Evolutionary conservation across 805 yeast genomes (phyloP).

Genomic region (Ogataea dorogensis): DNA sequence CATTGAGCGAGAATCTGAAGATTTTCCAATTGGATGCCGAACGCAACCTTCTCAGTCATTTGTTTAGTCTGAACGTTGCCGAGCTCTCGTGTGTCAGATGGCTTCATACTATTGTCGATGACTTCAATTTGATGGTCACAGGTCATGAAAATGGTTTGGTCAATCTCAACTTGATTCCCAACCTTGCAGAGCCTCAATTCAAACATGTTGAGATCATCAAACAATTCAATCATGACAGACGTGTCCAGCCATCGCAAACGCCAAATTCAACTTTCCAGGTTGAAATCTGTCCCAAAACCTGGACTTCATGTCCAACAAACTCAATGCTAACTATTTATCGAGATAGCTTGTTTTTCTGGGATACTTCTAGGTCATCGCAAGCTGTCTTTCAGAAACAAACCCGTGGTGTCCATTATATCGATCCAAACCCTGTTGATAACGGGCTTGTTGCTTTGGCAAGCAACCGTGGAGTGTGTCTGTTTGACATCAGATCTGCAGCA

Average conservation of each 20-base stretch:
- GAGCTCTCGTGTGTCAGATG: constrained; percentile 53
- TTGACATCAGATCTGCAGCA: constrained; percentile 60
- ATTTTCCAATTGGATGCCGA: constrained; percentile 46
- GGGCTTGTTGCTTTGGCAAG: constrained; percentile 66
- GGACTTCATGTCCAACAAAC: constrained; percentile 43
- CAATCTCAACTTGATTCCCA: constrained; percentile 68
- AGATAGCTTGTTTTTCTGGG: constrained; percentile 77
- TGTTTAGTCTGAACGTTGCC: constrained; percentile 58
- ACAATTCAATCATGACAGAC: constrained; percentile 76
- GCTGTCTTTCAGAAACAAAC: constrained; percentile 57
- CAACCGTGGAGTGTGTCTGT: constrained; percentile 68
- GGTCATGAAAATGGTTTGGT: constrained; percentile 79
- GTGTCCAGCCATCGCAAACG: constrained; percentile 37
- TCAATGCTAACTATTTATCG: constrained; percentile 62
- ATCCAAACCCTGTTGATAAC: constrained; percentile 44
- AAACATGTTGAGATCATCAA: constrained; percentile 70
- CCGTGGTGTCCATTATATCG: constrained; percentile 51
- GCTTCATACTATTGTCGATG: constrained; percentile 36
- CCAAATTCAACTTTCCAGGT: constrained; percentile 35
- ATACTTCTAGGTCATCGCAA: constrained; percentile 53
- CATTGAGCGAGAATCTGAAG: constrained; percentile 44
- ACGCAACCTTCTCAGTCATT: constrained; percentile 48
- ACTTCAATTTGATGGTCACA: constrained; percentile 48
- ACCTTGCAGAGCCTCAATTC: constrained; percentile 33
- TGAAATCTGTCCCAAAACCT: constrained; percentile 37